Conservation (phyloP, 2,329 filamentous ascomycete species). For the Ascochyta pisi region DNA sequence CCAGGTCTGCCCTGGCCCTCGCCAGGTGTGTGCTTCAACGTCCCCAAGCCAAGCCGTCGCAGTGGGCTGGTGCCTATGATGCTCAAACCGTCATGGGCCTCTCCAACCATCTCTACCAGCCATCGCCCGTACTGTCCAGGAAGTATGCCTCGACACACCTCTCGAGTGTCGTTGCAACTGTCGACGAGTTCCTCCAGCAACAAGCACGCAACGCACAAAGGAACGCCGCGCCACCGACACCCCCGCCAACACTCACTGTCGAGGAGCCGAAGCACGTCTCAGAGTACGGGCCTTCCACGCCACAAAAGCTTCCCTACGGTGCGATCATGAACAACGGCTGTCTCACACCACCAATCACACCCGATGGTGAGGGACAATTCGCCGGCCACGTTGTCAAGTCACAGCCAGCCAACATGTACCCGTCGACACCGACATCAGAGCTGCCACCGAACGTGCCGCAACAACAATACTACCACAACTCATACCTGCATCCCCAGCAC, state of each 20-base stretch:
- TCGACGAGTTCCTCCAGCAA: constrained; percentile 71
- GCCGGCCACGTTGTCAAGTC: constrained; percentile 41
- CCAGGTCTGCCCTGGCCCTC: constrained; percentile 83
- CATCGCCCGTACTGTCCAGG: constrained; percentile 70
- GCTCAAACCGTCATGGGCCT: constrained; percentile 70
- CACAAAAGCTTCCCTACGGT: constrained; percentile 74
- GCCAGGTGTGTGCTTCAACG: constrained; percentile 85
- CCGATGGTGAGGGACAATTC: constrained; percentile 62
- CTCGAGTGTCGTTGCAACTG: constrained; percentile 67
- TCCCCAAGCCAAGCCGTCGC: constrained; percentile 74
- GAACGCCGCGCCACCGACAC: constrained; percentile 60
- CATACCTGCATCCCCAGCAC: constrained; percentile 47
- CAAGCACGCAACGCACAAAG: constrained; percentile 59
- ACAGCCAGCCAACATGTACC: constrained; percentile 39
- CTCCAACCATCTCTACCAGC: constrained; percentile 70
- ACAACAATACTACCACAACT: constrained; percentile 46
- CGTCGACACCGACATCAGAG: constrained; percentile 48
- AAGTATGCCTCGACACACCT: constrained; percentile 73
- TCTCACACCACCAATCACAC: constrained; percentile 85
- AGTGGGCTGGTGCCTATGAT: constrained; percentile 77
- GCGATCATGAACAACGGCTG: constrained; percentile 73
- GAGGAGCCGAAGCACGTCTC: constrained; percentile 55
- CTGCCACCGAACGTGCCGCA: constrained; percentile 40
- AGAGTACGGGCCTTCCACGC: constrained; percentile 73
- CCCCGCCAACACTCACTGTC: constrained; percentile 63